phyloP scores from a whole-genome alignment of 2,329 filamentous ascomycete genomes.

The Exophiala oligosperma region DNA sequence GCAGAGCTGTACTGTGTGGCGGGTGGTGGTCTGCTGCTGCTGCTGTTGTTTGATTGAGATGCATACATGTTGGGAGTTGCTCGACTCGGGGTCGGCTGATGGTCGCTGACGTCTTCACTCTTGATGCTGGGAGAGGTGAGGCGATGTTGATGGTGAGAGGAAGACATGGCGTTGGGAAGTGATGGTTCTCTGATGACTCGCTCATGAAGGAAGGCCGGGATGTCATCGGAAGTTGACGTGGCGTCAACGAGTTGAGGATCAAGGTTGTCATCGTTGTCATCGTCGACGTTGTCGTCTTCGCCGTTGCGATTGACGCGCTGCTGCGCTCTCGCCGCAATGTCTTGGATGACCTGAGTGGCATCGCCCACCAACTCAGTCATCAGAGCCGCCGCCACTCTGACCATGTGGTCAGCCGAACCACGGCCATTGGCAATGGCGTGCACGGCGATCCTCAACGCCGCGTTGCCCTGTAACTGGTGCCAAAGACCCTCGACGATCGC shows the following conservation, averaged over 20 bases:
- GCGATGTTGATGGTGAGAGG: neutral
- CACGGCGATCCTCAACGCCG: conserved; percentile 13
- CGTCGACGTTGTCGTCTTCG: neutral
- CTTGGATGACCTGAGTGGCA: conserved; percentile 8
- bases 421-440: conserved; percentile 7
- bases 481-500: conserved; percentile 18
- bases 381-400: conserved; percentile 7
- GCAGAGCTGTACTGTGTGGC: neutral
- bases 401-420: conserved; percentile 6
- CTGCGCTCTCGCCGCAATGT: conserved; percentile 8
- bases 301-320: conserved; percentile 1
- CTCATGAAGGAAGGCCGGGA: neutral
- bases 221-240: neutral
- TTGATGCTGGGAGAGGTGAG: conserved; percentile 11
- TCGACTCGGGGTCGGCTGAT: neutral
- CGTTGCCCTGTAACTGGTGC: conserved; percentile 5
- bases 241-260: neutral
- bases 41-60: neutral
- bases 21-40: no score
- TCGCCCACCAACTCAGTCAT: conserved; percentile 21
- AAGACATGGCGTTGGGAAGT: neutral
- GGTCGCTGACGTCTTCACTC: conserved; percentile 4
- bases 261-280: no score
- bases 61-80: neutral
- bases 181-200: neutral